phyloP scores from a whole-genome alignment of 148 eudicot genomes.

The Rhododendron ferrugineum region DNA sequence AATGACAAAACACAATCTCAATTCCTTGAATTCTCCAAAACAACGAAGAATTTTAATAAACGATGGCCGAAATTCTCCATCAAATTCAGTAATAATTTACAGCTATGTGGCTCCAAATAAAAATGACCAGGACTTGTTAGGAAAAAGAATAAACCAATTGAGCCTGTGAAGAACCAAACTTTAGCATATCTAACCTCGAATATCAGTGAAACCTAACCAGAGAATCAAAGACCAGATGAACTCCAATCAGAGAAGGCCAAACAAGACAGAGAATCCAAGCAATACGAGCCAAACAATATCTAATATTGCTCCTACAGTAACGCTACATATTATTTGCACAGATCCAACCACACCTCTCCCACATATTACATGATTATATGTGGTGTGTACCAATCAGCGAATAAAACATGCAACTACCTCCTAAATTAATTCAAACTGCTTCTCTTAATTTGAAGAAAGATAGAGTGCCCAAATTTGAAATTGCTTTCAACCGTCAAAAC shows the following conservation, averaged over 20 bases:
- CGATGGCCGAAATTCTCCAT: background rate
- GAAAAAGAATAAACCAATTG: background rate
- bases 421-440: background rate
- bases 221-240: background rate
- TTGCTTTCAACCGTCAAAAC: background rate
- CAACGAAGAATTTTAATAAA: background rate
- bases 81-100: background rate
- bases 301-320: too few relatives aligned
- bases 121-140: too few relatives aligned
- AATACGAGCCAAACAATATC: conserved; percentile 56
- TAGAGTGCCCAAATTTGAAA: background rate
- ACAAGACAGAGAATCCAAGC: conserved; percentile 67
- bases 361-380: background rate
- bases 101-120: too few relatives aligned
- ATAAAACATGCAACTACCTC: too few relatives aligned
- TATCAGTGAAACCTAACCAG: background rate
- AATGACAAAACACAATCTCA: background rate
- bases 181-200: conserved; percentile 10
- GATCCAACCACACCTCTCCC: too few relatives aligned
- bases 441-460: background rate
- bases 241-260: conserved; percentile 52
- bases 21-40: background rate
- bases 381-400: too few relatives aligned
- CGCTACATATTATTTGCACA: too few relatives aligned
- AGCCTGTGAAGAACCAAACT: background rate